Base-by-base conservation (phyloP, 331 rosid species). In the Telfairia occidentalis region DNA sequence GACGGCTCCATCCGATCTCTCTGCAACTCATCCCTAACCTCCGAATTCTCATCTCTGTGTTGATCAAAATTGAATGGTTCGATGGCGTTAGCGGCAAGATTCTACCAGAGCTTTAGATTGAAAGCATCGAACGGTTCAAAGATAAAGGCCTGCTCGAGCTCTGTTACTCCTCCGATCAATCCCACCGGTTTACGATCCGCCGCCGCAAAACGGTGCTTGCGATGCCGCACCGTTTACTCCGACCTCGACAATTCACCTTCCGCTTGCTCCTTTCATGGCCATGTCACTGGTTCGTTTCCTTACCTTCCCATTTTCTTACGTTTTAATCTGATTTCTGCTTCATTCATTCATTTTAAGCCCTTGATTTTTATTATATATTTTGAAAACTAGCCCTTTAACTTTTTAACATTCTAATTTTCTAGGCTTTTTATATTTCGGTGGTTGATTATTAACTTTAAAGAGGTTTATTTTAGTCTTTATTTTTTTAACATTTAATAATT, bases 241-340 rank as follows among this genome's bases (percentile, higher is more conserved):
- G 87, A 86, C 76, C 43, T 73, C 40, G 81, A 86, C 24, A 89
- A 92, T 75, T 88, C 90, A 52, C 86, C 90, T 1, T 30, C 82
- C 34, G 87, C 93, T 79, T 92, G 97, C 84, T 85, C 89, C 82
- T 92, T 92, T 88, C 96, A 92, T 3, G 96, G 93, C 83, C 96
- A 92, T 73, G 53, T 85, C 74, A 92, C 87, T 24, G 96, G 96
- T 92, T 82, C 60, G 57, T 11, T 48, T 0, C 28, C 13, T n/a
- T 32, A 3, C 48, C 26, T 43, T 2, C 1, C 16, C 7, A 11
- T 45, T 12, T 3, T 13, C 61, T 54, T 10, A n/a, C 1, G 55
- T 50, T n/a, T 10, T 21, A 23, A 21, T 53, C 6, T 19, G 58
- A 19, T 16, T 59, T 54, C 32, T 54, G 2, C 15, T 2, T 9